Conservation (phyloP, 2,329 filamentous ascomycete genomes). For the Cladorrhinum sp. region DNA sequence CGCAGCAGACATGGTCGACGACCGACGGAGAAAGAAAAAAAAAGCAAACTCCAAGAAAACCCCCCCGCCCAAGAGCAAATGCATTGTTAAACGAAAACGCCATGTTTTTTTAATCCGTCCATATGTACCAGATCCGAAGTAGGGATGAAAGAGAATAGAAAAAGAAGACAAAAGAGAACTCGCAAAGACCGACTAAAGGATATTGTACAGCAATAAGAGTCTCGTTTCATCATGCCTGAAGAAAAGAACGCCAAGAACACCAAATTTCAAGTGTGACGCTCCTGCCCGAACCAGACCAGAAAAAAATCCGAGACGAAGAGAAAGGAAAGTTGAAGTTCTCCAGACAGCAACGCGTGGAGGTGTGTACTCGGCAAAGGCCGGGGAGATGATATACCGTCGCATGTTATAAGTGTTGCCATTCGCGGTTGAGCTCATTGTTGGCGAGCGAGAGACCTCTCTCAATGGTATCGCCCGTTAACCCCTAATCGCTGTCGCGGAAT, state of each 20-base stretch:
- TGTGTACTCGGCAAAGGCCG: not conserved
- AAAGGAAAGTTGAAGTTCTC: not conserved
- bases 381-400: not conserved
- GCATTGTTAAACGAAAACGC: not conserved
- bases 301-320: not conserved
- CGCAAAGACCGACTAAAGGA: not conserved
- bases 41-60: not conserved
- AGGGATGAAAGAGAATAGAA: not conserved
- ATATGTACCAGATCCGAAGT: conserved; percentile 5
- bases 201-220: conserved; percentile 1
- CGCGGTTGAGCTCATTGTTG: not conserved
- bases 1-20: not conserved
- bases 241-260: not conserved
- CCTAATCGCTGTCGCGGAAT: conserved; percentile 49
- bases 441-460: not conserved
- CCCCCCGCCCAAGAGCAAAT: not conserved
- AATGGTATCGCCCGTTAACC: conserved; percentile 30
- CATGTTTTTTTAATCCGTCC: conserved; percentile 4
- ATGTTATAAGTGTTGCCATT: not conserved
- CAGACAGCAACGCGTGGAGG: not conserved
- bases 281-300: not conserved
- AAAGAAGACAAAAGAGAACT: not conserved
- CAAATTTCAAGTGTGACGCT: conserved; percentile 1
- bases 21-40: not conserved
- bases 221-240: not conserved